Conservation (phyloP, 163 green algal genomes). For the Chlamydomonas reinhardtii region DNA sequence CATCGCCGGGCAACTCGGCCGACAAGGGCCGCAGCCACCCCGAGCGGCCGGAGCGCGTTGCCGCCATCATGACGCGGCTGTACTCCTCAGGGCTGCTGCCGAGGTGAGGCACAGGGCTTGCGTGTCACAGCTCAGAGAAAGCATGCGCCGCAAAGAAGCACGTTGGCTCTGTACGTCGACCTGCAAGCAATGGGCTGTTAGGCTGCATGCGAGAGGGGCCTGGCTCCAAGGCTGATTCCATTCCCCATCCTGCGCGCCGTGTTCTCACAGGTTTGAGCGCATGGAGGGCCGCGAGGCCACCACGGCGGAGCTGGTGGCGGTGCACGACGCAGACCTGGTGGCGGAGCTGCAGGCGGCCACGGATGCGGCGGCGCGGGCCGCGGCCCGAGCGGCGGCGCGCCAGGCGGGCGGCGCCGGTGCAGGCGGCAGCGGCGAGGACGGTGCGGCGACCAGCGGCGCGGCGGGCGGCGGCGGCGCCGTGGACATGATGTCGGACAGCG, state of each 20-base stretch:
- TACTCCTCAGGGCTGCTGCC: conserved; percentile 63
- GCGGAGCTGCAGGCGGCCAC: conserved; percentile 61
- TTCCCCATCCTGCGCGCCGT: too few species aligned
- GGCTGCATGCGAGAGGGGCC: too few species aligned
- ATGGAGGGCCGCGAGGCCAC: conserved; percentile 62
- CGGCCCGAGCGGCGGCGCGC: conserved; percentile 8
- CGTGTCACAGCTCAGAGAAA: too few species aligned
- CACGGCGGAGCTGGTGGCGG: conserved; percentile 69
- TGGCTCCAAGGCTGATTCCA: too few species aligned
- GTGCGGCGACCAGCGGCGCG: not conserved
- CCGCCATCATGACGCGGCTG: conserved; percentile 80
- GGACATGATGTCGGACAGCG: not conserved
- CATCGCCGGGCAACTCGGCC: not conserved
- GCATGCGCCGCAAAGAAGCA: not conserved
- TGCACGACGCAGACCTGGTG: conserved; percentile 76
- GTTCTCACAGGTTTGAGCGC: conserved; percentile 3
- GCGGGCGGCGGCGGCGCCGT: too few species aligned
- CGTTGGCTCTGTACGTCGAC: too few species aligned
- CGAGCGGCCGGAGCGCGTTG: conserved; percentile 83
- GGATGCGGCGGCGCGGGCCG: conserved; percentile 55
- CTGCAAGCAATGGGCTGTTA: too few species aligned
- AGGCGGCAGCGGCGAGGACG: not conserved
- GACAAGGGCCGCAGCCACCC: conserved; percentile 72
- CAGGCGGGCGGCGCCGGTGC: not conserved
- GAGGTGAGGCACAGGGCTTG: conserved; percentile 38